Base-by-base conservation (phyloP, 306 rosid species). In the Fragaria iinumae region DNA sequence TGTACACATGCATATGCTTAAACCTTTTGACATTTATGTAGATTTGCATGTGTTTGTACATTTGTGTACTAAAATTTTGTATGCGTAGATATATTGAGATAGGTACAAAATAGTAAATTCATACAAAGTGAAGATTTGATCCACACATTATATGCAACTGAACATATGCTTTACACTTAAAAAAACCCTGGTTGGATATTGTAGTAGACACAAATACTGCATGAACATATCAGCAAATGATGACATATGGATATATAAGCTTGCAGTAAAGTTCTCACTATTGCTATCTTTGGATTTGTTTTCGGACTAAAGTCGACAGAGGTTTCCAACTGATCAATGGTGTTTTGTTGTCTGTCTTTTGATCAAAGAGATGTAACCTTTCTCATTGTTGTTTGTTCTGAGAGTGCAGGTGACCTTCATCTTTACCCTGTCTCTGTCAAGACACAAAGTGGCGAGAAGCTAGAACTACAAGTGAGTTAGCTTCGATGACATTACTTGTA, bases 391-490 rank as follows among this genome's bases (percentile, higher is more conserved):
- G 43, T 41, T 65, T 50, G 16, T 16, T 53, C 65, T 76, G 84
- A 25, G 79, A 48, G 48, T 87, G 88, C 93, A 95, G 99, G 97
- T 67, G 99, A 95, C 77, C 91, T 96, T 80, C 97, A 91, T 75
- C 97, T 96, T 74, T 96, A 84, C 71, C 90, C 99, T 8, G 89
- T 96, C 62, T 77, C 93, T 69, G 98, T 91, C 82, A 96, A 96
- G 89, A 85, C 93, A 70, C 99, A 91, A 75, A 88, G 83, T 72
- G 98, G 98, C 48, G 99, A 96, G 83, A 96, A 91, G 85, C 96
- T 92, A 73, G 99, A 96, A 79, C 92, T 96, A 55, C 99, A 95
- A 91, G 99, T 92, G 77, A 86, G 93, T 83, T 73, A 71, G 67
- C 64, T 80, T 79, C 44, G 36, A 18, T 57, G 56, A 64, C 60